Percentiles rank a stretch among this genome's conserved stretches.
Conservation (phyloP, 1,284 basidiomycete genomes). For the Pterulicium gracile region DNA sequence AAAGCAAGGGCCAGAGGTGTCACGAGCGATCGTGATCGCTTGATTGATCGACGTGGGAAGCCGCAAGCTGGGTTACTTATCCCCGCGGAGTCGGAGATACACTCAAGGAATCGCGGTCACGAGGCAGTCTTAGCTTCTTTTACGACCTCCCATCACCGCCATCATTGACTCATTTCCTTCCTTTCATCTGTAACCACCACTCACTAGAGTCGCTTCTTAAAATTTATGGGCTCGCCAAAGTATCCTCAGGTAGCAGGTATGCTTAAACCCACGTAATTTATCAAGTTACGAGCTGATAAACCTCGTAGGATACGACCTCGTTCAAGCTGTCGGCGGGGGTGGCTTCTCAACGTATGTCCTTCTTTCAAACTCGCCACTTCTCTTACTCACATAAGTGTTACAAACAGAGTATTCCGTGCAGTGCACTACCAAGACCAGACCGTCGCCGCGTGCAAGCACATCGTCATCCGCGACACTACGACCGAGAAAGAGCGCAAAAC, state of each 20-base stretch:
- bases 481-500: slow-evolving; percentile 61
- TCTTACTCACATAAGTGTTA: slow-evolving; percentile 3
- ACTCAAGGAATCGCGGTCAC: too few relatives aligned
- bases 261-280: slow-evolving; percentile 10
- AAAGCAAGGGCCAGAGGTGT: too few relatives aligned
- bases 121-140: too few relatives aligned
- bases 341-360: slow-evolving; percentile 67
- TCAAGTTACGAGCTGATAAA: slow-evolving; percentile 2
- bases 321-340: slow-evolving; percentile 73
- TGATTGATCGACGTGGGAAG: too few relatives aligned
- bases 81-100: too few relatives aligned
- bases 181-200: too few relatives aligned
- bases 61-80: too few relatives aligned
- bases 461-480: slow-evolving; percentile 49
- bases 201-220: background rate
- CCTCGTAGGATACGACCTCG: slow-evolving; percentile 51
- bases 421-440: slow-evolving; percentile 54
- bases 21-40: too few relatives aligned
- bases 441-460: slow-evolving; percentile 82
- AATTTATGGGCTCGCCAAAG: slow-evolving; percentile 10
- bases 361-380: slow-evolving; percentile 2
- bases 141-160: background rate
- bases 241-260: slow-evolving; percentile 30
- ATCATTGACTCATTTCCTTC: background rate
- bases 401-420: slow-evolving; percentile 68